Base-by-base conservation (phyloP, 495 filamentous ascomycete species). In the Penicillium diatomitis region DNA sequence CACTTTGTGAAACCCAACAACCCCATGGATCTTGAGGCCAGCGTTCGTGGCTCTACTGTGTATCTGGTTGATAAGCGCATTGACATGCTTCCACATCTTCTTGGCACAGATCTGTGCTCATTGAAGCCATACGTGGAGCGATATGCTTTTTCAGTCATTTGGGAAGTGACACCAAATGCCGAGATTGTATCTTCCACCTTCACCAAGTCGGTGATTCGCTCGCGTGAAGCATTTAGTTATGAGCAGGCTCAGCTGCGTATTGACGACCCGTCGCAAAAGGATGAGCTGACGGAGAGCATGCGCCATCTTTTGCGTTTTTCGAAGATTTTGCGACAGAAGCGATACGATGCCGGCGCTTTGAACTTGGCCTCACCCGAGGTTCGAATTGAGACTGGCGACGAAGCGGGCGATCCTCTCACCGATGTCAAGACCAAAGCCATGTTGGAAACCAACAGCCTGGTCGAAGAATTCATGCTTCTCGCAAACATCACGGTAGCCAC, bases 51-150 rank as follows among this genome's bases (percentile, higher is more conserved):
- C 51, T 97, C 92, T 3, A 97, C 94, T 0, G 92, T 98, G 31
- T 98, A 98, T 58, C 75, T 98, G 28, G 94, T 98, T 2, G 92
- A 98, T 68, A 98, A 97, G 71, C 90, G 92, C 54, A 97, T 98
- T 55, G 92, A 98, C 70, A 98, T 98, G 94, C 75, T 98, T 62
- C 94, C 94, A 11, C 87, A 86, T 77, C 81, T 98, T 28, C 79
- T 98, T 10, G 92, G 92, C 32, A 98, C 92, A 2, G 92, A 98
- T 54, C 73, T 98, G 3, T 98, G 92, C 70, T 98, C 92, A 7
- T 76, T 98, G 33, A 97, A 97, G 58, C 94, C 94, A 4, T 94
- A 96, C 60, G 88, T 98, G 30, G 92, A 97, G 65, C 89, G 94
- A 8, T 98, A 89, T 61, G 90, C 94, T 8, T 98, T 98, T 67